These are phyloP conservation scores for Solanum pinnatisectum DNA, from an alignment of 257 asterid genomes.

Conservation along the genomic window DNA sequence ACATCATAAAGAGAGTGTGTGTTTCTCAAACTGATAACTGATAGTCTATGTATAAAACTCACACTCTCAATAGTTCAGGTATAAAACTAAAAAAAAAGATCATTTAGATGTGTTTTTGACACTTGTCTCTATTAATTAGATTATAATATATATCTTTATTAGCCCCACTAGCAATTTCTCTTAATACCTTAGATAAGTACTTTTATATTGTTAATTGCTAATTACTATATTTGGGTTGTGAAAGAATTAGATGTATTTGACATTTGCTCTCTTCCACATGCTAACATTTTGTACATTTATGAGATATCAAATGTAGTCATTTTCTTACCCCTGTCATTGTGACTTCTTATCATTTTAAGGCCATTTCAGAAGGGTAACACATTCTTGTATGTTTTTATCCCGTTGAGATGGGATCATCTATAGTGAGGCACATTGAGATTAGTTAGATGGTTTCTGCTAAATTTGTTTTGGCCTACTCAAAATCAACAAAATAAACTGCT, in stretches of 20 bases:
- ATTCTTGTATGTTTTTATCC: background rate
- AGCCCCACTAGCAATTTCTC: background rate
- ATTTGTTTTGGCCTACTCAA: background rate
- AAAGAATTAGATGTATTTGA: background rate
- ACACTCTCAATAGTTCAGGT: too few species aligned
- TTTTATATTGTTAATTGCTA: background rate
- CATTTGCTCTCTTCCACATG: background rate
- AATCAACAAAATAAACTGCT: background rate
- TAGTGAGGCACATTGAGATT: background rate
- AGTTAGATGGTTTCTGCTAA: background rate
- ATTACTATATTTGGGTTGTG: background rate
- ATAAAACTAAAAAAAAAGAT: too few species aligned
- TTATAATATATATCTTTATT: background rate
- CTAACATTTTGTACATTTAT: background rate
- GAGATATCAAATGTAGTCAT: background rate
- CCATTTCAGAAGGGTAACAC: background rate
- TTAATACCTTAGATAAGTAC: background rate
- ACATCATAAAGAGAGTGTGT: too few species aligned
- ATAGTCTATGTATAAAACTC: accelerated
- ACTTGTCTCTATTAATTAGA: too few species aligned
- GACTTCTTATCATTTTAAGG: background rate
- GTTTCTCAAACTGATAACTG: too few species aligned
- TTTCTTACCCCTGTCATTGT: background rate
- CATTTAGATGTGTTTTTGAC: too few species aligned
- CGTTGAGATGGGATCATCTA: background rate